Evolutionary conservation across 768 basidiomycete genomes (phyloP).

Genomic region (Termitomyces sp.): DNA sequence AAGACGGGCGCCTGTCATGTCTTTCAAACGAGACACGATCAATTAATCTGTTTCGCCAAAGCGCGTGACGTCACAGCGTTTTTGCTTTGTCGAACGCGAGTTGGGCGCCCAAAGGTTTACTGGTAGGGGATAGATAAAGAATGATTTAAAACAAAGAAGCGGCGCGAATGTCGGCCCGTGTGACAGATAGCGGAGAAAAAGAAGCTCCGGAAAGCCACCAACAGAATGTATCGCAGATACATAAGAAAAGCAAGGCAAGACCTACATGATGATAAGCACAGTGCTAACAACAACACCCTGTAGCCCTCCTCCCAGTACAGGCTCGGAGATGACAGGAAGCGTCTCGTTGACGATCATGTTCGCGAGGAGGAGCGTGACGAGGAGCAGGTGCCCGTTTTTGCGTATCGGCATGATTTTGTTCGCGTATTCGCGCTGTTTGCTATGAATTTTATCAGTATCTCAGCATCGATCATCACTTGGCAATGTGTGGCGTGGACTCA

Average conservation of each 20-base stretch:
- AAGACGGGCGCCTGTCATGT: not conserved
- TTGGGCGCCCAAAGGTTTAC: not conserved
- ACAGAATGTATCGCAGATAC: not conserved
- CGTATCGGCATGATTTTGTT: slow-evolving; percentile 85
- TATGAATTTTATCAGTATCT: too few relatives aligned
- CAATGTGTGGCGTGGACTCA: too few relatives aligned
- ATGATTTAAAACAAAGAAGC: not conserved
- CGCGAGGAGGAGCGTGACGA: slow-evolving; percentile 78
- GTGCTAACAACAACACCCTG: slow-evolving; percentile 80
- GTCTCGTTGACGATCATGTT: slow-evolving; percentile 94
- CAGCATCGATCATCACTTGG: too few relatives aligned
- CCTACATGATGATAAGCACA: slow-evolving; percentile 84
- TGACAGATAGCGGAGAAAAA: not conserved
- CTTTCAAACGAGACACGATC: too few relatives aligned
- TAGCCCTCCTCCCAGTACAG: slow-evolving; percentile 74
- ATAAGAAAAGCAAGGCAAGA: slow-evolving; percentile 17
- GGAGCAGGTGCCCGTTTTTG: slow-evolving; percentile 75
- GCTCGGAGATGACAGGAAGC: slow-evolving; percentile 79
- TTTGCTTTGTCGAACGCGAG: not conserved
- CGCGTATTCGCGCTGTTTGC: slow-evolving; percentile 77
- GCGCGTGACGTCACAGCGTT: not conserved
- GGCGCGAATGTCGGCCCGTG: not conserved
- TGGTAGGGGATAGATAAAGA: not conserved
- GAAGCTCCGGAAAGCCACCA: not conserved
- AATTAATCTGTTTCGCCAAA: too few relatives aligned